These are phyloP conservation scores for Coleophoma crateriformis DNA, from an alignment of 2,329 filamentous ascomycete species.

Conservation along the genomic window DNA sequence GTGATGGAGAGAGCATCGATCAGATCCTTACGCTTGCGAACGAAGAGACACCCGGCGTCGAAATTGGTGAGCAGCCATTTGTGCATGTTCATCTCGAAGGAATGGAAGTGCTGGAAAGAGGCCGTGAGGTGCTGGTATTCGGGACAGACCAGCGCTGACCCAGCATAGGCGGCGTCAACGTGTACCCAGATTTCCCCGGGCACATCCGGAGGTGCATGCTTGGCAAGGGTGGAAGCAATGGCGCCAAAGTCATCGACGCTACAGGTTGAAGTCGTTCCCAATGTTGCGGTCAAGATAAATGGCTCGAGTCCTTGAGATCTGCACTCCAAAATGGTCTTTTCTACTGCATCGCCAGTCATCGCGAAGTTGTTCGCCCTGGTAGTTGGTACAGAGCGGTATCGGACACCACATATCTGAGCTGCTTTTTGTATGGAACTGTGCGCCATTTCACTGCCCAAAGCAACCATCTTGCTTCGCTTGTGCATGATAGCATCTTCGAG, in stretches of 20 bases:
- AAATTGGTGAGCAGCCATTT: conserved; percentile 97
- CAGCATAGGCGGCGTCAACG: conserved; percentile 89
- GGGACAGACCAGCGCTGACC: conserved; percentile 74
- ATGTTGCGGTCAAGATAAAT: conserved; percentile 77
- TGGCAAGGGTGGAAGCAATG: conserved; percentile 25
- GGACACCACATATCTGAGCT: conserved; percentile 78
- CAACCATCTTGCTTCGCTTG: conserved; percentile 68
- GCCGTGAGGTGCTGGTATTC: conserved; percentile 68
- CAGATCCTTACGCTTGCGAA: conserved; percentile 70
- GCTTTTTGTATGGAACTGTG: conserved; percentile 87
- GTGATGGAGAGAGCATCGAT: conserved; percentile 74
- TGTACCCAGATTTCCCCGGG: conserved; percentile 75
- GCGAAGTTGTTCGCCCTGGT: conserved; percentile 58
- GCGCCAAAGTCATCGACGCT: conserved; percentile 72
- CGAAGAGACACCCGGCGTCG: conserved; percentile 75
- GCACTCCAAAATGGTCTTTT: conserved; percentile 57
- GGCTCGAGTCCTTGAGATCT: conserved; percentile 68
- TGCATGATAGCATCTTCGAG: conserved; percentile 66
- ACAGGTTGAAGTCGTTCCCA: conserved; percentile 86
- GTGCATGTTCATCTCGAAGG: conserved; percentile 94
- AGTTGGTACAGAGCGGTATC: conserved; percentile 66
- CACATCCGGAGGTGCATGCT: conserved; percentile 30
- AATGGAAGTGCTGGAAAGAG: conserved; percentile 66
- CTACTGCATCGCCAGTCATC: conserved; percentile 61
- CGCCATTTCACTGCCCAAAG: conserved; percentile 70